phyloP scores from a whole-genome alignment of 2,329 filamentous ascomycete species.

The Colletotrichum simmondsii region DNA sequence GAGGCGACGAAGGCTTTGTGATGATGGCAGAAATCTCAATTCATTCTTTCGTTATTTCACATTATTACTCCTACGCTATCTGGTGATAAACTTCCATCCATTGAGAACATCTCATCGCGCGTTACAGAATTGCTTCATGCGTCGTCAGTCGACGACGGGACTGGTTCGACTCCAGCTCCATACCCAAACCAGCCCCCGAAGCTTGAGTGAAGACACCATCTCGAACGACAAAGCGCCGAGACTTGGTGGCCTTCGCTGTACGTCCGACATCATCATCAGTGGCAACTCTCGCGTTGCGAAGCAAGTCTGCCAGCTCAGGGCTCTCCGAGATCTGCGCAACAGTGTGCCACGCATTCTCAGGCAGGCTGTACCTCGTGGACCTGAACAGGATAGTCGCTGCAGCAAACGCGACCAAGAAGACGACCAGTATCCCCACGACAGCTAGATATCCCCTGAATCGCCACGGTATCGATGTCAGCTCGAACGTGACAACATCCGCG shows the following conservation, averaged over 20 bases:
- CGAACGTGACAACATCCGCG: neutral
- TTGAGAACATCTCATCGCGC: neutral
- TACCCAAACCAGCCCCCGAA: neutral
- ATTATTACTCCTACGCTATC: no score
- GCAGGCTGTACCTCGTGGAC: neutral
- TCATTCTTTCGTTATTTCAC: neutral
- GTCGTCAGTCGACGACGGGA: neutral
- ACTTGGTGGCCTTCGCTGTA: neutral
- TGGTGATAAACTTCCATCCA: no score
- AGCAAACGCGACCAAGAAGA: neutral
- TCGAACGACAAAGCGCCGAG: accelerated
- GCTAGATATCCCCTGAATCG: neutral
- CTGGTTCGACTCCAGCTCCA: neutral
- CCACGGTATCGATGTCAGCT: neutral
- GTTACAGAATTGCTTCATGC: neutral
- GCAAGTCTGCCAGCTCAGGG: neutral
- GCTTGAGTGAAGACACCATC: neutral
- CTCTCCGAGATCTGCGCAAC: constrained; percentile 6
- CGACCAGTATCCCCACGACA: neutral
- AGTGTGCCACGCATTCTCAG: constrained; percentile 4
- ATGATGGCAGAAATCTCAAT: no score
- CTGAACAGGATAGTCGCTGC: neutral
- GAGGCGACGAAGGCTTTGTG: neutral
- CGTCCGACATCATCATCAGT: neutral
- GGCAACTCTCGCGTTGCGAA: neutral